Conservation (phyloP, 176 grass and related monocot species). For the Tillandsia fasciculata region DNA sequence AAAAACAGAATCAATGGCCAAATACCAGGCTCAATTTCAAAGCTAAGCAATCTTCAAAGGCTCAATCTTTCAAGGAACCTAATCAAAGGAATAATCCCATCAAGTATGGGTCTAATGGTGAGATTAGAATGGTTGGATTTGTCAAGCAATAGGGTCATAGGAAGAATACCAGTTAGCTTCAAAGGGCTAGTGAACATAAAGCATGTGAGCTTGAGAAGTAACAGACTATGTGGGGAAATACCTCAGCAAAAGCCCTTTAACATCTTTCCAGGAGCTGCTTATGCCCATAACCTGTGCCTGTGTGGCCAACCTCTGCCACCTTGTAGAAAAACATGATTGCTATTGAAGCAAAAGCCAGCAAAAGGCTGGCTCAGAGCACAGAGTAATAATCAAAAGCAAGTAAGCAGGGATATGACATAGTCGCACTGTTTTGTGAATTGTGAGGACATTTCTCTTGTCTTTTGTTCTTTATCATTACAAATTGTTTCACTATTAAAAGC, state of each 20-base stretch:
- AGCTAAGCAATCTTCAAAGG: slow-evolving; percentile 26
- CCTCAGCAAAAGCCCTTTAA: slow-evolving; percentile 60
- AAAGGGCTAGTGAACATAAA: slow-evolving; percentile 24
- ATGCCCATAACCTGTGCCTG: slow-evolving; percentile 67
- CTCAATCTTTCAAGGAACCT: slow-evolving; percentile 56
- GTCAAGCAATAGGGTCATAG: slow-evolving; percentile 36
- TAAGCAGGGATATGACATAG: slow-evolving; percentile 4
- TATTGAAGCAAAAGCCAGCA: slow-evolving; percentile 12
- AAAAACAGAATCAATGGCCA: slow-evolving; percentile 43
- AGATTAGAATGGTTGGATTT: slow-evolving; percentile 52
- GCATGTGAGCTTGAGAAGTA: slow-evolving; percentile 55
- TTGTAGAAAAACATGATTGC: slow-evolving; percentile 34
- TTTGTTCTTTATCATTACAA: too few relatives aligned
- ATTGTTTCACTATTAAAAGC: too few relatives aligned
- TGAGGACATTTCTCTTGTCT: background rate
- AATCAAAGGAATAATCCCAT: slow-evolving; percentile 45
- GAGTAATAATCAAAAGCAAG: background rate
- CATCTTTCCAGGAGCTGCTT: slow-evolving; percentile 42
- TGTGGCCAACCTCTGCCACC: slow-evolving; percentile 67
- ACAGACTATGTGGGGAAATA: slow-evolving; percentile 62
- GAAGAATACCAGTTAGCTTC: slow-evolving; percentile 64
- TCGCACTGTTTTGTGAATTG: slow-evolving; percentile 1
- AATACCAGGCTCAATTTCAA: slow-evolving; percentile 56
- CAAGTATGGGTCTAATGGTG: slow-evolving; percentile 40
- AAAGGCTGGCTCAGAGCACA: slow-evolving; percentile 20